phyloP scores from a whole-genome alignment of 2,329 filamentous ascomycete genomes.

The Ophioceras dolichostomum region DNA sequence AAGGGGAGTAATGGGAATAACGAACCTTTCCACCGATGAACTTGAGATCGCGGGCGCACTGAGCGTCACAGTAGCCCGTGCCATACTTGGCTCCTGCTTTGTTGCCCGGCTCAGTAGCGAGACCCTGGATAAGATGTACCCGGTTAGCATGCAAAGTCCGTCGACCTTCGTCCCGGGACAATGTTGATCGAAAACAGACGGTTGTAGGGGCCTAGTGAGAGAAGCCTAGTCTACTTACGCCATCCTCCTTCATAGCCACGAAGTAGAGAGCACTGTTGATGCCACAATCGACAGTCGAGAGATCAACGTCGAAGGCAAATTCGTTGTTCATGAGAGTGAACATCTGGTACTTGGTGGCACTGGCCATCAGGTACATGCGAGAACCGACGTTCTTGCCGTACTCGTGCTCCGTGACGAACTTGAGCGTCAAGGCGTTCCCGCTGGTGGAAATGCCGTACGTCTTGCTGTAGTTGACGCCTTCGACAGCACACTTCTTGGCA shows the following conservation, averaged over 20 bases:
- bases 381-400: constrained; percentile 22
- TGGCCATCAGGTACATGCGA: constrained; percentile 41
- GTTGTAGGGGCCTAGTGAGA: too few species aligned
- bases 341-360: constrained; percentile 39
- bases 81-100: constrained; percentile 36
- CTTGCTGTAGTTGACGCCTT: constrained; percentile 26
- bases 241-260: constrained; percentile 40
- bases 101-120: constrained; percentile 19
- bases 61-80: constrained; percentile 38
- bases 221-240: constrained; percentile 16
- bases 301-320: constrained; percentile 55
- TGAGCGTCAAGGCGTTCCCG: constrained; percentile 29
- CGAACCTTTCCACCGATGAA: constrained; percentile 27
- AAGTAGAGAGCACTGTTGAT: constrained; percentile 55
- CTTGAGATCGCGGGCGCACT: constrained; percentile 33
- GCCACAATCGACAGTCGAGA: constrained; percentile 42
- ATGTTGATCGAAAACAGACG: constrained; percentile 4
- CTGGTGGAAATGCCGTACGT: constrained; percentile 30
- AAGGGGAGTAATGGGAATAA: not conserved
- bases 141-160: constrained; percentile 30
- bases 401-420: constrained; percentile 32
- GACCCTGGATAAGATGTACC: not conserved
- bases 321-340: constrained; percentile 49
- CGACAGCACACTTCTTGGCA: constrained; percentile 15
- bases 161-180: constrained; percentile 36